Evolutionary conservation across 371 early-diverging fungal genomes (phyloP).

Genomic region (Mortierella sp.): DNA sequence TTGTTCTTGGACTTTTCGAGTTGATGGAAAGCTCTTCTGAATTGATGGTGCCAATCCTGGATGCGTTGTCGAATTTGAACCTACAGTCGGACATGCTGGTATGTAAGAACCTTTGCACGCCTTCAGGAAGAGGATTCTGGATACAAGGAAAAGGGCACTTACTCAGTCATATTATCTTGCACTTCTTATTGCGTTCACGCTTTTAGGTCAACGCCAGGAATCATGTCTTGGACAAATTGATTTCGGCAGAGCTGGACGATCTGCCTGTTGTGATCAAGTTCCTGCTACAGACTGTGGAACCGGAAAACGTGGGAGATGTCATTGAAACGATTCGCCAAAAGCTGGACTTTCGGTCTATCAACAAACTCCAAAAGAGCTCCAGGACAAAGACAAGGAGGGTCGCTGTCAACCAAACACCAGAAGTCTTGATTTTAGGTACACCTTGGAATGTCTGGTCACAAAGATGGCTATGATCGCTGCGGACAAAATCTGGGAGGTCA

Average conservation of each 20-base stretch:
- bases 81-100: conserved; percentile 69
- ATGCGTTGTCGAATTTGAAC: conserved; percentile 81
- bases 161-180: too few relatives aligned
- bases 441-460: neutral
- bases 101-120: neutral
- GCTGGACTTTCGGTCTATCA: conserved; percentile 70
- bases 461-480: neutral
- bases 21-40: conserved; percentile 74
- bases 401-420: conserved; percentile 60
- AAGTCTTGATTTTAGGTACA: conserved; percentile 71
- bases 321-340: conserved; percentile 68
- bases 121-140: neutral
- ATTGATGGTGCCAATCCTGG: conserved; percentile 81
- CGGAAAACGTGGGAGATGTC: conserved; percentile 59
- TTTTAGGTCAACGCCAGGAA: conserved; percentile 65
- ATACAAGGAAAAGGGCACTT: neutral
- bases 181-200: too few relatives aligned
- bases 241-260: conserved; percentile 79
- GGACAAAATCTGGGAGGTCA: neutral
- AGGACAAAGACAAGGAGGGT: conserved; percentile 19
- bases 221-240: conserved; percentile 72
- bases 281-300: conserved; percentile 75
- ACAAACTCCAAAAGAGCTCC: conserved; percentile 52
- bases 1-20: conserved; percentile 74
- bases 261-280: conserved; percentile 82